Conservation (phyloP, 257 asterid species). For the Nicotiana obtusifolia region DNA sequence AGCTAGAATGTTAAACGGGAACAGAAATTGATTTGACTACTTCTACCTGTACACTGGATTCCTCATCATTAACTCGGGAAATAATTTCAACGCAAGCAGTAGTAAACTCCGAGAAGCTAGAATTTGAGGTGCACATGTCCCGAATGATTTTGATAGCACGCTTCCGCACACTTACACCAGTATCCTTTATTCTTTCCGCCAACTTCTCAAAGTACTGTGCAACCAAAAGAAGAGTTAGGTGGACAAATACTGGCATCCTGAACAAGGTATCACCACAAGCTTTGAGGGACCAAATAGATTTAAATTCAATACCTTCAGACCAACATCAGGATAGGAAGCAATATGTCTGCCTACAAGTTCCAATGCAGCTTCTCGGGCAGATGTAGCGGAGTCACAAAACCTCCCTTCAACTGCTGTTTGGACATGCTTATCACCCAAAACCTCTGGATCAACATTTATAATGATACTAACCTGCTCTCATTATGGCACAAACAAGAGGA, state of each 20-base stretch:
- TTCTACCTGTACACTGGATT: conserved; percentile 91
- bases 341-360: conserved; percentile 99
- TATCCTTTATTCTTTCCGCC: conserved; percentile 94
- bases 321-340: conserved; percentile 99
- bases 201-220: conserved; percentile 93
- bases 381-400: conserved; percentile 93
- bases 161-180: conserved; percentile 98
- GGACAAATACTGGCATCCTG: conserved; percentile 14
- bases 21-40: conserved; percentile 14
- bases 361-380: conserved; percentile 98
- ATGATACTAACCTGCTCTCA: conserved; percentile 82
- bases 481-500: conserved; percentile 15
- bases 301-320: conserved; percentile 70
- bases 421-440: conserved; percentile 79
- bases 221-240: conserved; percentile 24
- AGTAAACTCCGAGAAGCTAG: conserved; percentile 59
- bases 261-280: conserved; percentile 13
- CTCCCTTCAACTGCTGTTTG: conserved; percentile 97
- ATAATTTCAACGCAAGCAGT: conserved; percentile 83
- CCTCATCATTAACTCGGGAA: conserved; percentile 93
- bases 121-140: conserved; percentile 87
- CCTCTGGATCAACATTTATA: conserved; percentile 99
- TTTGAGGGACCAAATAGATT: conserved; percentile 12
- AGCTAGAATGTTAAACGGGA: conserved; percentile 5
- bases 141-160: conserved; percentile 91